Base-by-base conservation (phyloP, 768 basidiomycete species). In the Boletus barrowsii region DNA sequence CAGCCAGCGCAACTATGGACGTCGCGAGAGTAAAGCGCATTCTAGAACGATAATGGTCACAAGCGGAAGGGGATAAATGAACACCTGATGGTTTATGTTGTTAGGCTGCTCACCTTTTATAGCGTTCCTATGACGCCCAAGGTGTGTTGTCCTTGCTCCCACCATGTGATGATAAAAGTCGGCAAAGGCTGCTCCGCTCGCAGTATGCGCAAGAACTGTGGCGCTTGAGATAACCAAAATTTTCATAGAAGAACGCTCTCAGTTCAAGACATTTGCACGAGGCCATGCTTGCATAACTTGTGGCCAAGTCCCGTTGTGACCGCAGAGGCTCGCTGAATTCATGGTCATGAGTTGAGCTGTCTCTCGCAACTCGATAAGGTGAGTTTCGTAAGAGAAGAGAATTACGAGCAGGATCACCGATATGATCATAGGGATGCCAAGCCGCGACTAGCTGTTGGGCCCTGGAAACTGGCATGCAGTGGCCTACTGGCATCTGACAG, bases 21-120 rank as follows among this genome's bases (percentile, higher is more conserved):
- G 52, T 49, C 10, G 49, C 46, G 15, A 57, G 40, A 26, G 40
- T 6, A 9, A 54, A 46, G 30, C 39, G 57, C 62, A 63, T 63
- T 26, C 29, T 39, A 33, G 29, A 35, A 3, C 4, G 14, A 14
- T 35, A 11, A 14, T 4, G 13, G 5, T 14, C 6, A 33, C 10
- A 13, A 33, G 11, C 4, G 10, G 33, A 33, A 10, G 14, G 33
- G 33, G 13, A 14, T 11, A 35, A 14, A 11, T 1, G 33, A 42
- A 40, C 6, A 10, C 24, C 20, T n/a, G 42, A 30, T 35, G 24
- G 17, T 15, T 3, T 48, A 4, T n/a, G 24, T 32, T 7, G 13
- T 47, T 8, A 14, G 14, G 22, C 17, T n/a, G 40, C 24, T 22
- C 32, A 26, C 30, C 45, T 53, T 47, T 42, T 42, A 40, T 47